Evolutionary conservation across 2,329 filamentous ascomycete genomes (phyloP).

Genomic region (Fusarium sarcochroum): DNA sequence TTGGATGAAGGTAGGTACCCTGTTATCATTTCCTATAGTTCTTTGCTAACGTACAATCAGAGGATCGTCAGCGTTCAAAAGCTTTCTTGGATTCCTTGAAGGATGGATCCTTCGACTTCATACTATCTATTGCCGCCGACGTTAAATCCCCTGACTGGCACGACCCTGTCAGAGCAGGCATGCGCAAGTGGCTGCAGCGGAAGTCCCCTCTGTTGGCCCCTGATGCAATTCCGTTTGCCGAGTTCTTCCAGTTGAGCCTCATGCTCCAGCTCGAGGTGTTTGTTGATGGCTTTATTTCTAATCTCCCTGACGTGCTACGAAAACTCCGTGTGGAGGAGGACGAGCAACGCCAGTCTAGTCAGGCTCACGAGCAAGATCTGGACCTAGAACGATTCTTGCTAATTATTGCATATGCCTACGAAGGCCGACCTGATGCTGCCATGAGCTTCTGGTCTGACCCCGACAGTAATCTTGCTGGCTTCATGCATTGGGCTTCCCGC

Average conservation of each 20-base stretch:
- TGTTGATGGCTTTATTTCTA: slow-evolving; percentile 92
- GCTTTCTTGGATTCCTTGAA: slow-evolving; percentile 83
- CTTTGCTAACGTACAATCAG: slow-evolving; percentile 49
- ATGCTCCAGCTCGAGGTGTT: slow-evolving; percentile 90
- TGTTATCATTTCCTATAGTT: too few relatives aligned
- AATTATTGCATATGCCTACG: slow-evolving; percentile 92
- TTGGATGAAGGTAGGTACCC: slow-evolving; percentile 61
- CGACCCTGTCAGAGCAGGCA: slow-evolving; percentile 85
- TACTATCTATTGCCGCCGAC: slow-evolving; percentile 87
- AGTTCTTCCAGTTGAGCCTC: slow-evolving; percentile 78
- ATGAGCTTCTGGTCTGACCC: slow-evolving; percentile 92
- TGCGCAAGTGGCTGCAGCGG: slow-evolving; percentile 86
- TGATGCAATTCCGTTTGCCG: slow-evolving; percentile 78
- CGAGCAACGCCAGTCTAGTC: slow-evolving; percentile 80
- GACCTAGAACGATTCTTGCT: slow-evolving; percentile 92
- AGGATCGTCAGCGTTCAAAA: slow-evolving; percentile 79
- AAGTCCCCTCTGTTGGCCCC: slow-evolving; percentile 79
- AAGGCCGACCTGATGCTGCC: slow-evolving; percentile 86
- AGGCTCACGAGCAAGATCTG: slow-evolving; percentile 75
- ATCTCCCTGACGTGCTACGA: slow-evolving; percentile 92
- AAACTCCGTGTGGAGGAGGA: slow-evolving; percentile 91
- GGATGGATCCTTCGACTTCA: slow-evolving; percentile 92
- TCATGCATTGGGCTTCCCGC: slow-evolving; percentile 96
- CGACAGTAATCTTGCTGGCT: slow-evolving; percentile 93
- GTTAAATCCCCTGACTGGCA: slow-evolving; percentile 87